Evolutionary conservation across 331 rosid genomes (phyloP).

Genomic region (Rosa hybrid): DNA sequence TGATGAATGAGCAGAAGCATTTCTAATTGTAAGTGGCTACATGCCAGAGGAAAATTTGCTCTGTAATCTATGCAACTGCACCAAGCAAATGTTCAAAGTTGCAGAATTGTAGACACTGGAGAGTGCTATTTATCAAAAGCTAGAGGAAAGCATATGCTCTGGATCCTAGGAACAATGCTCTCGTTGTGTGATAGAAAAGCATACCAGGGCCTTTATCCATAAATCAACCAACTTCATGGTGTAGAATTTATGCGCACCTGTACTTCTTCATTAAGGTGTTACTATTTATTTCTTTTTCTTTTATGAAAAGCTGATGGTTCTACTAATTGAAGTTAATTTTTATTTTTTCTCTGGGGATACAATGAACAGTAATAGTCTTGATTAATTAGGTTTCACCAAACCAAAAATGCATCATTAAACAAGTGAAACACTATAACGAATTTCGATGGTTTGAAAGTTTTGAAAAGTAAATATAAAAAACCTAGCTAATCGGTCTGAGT

Average conservation of each 20-base stretch:
- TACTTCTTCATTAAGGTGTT: not conserved
- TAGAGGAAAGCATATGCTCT: conserved; percentile 4
- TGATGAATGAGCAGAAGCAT: not conserved
- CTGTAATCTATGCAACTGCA: conserved; percentile 31
- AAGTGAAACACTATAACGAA: not conserved
- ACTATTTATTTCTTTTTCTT: not conserved
- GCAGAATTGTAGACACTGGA: not conserved
- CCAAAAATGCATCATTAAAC: not conserved
- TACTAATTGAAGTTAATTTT: not conserved
- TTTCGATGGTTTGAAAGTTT: not conserved
- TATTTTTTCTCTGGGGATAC: too few species aligned
- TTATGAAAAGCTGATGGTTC: too few species aligned
- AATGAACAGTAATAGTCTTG: too few species aligned
- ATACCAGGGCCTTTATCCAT: not conserved
- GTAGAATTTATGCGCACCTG: not conserved
- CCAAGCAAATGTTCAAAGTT: not conserved
- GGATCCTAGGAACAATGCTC: conserved; percentile 19
- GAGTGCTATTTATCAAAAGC: conserved; percentile 15
- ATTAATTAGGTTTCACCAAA: too few species aligned
- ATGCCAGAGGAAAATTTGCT: conserved; percentile 38
- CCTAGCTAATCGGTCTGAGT: not conserved
- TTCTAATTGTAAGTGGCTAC: conserved; percentile 22
- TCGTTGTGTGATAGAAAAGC: conserved; percentile 9
- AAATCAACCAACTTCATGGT: not conserved
- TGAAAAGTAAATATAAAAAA: not conserved